These are phyloP conservation scores for Anisodus acutangulus DNA, from an alignment of 257 asterid genomes.

Conservation along the genomic window DNA sequence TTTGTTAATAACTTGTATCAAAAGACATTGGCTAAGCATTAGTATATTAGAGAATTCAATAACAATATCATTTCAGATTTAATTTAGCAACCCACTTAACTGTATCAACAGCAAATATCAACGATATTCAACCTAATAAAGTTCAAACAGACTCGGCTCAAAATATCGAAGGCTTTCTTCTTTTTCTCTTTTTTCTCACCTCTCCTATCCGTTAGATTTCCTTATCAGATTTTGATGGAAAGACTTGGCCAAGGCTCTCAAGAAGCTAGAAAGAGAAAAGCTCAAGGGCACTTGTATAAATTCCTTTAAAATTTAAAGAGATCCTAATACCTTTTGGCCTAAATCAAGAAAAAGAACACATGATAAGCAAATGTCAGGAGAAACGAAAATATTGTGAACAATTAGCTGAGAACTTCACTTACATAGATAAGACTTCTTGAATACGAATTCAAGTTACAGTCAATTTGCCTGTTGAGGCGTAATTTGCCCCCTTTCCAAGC, in stretches of 20 bases:
- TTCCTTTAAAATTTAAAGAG: background rate
- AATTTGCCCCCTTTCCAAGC: slow-evolving; percentile 78
- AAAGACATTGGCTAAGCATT: background rate
- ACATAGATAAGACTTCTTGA: slow-evolving; percentile 58
- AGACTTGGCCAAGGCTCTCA: background rate
- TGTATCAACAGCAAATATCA: background rate
- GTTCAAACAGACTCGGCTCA: background rate
- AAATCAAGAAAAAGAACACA: background rate
- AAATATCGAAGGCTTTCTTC: background rate
- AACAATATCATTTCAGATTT: background rate
- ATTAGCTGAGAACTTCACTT: slow-evolving; percentile 35
- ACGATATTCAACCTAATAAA: background rate
- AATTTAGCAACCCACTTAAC: background rate
- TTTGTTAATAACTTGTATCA: background rate
- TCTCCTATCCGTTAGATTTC: background rate
- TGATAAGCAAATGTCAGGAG: slow-evolving; percentile 18
- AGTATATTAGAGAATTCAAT: background rate
- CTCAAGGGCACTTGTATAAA: background rate
- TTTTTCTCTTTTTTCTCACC: background rate
- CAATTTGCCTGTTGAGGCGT: slow-evolving; percentile 51
- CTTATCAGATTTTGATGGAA: background rate
- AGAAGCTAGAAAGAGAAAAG: slow-evolving; percentile 9
- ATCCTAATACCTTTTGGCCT: background rate
- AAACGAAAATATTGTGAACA: background rate
- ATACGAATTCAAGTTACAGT: slow-evolving; percentile 47